Conservation (phyloP, 129 eudicot genomes). For the Kitagawia praeruptora region DNA sequence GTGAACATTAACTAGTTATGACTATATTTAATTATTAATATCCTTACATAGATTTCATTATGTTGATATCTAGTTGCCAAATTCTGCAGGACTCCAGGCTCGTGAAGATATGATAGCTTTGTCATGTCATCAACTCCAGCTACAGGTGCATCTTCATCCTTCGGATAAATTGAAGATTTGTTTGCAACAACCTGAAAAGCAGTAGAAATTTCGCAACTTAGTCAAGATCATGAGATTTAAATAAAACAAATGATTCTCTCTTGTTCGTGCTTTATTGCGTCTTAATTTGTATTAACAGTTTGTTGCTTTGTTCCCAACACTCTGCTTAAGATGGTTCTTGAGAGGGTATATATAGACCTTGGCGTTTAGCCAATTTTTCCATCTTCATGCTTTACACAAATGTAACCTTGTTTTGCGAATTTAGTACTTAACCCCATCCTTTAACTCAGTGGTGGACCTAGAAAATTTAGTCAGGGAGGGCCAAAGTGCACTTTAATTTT, state of each 20-base stretch:
- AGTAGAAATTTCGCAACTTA: background rate
- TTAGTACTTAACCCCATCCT: too few species aligned
- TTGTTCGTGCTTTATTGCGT: background rate
- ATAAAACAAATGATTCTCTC: background rate
- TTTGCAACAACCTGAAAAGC: constrained; percentile 14
- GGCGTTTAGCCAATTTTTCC: too few species aligned
- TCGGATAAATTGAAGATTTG: constrained; percentile 17
- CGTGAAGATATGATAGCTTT: constrained; percentile 28
- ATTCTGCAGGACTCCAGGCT: constrained; percentile 32
- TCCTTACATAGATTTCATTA: constrained; percentile 28
- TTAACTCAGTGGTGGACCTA: too few species aligned
- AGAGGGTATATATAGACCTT: too few species aligned
- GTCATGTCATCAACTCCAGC: constrained; percentile 33
- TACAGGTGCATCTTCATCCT: constrained; percentile 24
- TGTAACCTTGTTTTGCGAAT: too few species aligned
- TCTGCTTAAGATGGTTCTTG: background rate
- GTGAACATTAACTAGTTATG: constrained; percentile 5
- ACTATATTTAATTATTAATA: background rate
- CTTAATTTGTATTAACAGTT: background rate
- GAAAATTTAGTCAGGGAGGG: too few species aligned
- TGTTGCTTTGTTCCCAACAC: background rate
- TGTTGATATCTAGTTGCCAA: constrained; percentile 28
- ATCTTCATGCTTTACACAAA: too few species aligned
- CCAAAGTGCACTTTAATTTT: too few species aligned
- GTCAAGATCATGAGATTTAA: background rate